phyloP scores from a whole-genome alignment of 2,329 filamentous ascomycete genomes.

The Trichoderma simmonsii region DNA sequence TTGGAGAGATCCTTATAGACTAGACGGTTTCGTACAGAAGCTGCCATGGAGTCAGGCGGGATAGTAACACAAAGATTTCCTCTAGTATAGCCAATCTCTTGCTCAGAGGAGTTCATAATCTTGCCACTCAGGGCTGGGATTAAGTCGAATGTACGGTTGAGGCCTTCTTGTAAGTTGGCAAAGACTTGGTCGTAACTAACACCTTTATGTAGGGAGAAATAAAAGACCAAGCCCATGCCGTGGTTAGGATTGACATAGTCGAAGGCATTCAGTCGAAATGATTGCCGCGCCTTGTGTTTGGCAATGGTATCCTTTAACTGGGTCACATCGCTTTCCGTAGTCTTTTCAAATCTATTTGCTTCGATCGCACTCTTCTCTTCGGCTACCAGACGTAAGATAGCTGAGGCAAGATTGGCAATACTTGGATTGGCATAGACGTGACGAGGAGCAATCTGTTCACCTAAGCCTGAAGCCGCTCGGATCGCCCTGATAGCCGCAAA shows the following conservation, averaged over 20 bases:
- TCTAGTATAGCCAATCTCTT: conserved; percentile 27
- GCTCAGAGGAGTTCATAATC: conserved; percentile 30
- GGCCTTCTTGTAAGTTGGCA: conserved; percentile 32
- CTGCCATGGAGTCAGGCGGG: not conserved
- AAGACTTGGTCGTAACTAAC: conserved; percentile 31
- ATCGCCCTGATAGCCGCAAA: conserved; percentile 32
- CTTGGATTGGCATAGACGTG: not conserved
- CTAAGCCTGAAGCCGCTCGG: conserved; percentile 28
- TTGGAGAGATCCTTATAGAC: conserved; percentile 20
- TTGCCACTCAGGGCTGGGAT: conserved; percentile 38
- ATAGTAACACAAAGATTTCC: conserved; percentile 21
- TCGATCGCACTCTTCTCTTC: not conserved
- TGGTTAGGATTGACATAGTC: conserved; percentile 34
- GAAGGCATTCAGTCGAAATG: conserved; percentile 31
- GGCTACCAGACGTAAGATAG: not conserved
- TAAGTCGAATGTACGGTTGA: conserved; percentile 33
- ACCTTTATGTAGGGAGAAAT: conserved; percentile 32
- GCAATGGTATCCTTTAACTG: conserved; percentile 17
- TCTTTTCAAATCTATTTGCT: not conserved
- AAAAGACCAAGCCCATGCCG: conserved; percentile 33
- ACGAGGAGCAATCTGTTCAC: conserved; percentile 3
- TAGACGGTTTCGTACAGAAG: not conserved
- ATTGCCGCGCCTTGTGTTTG: conserved; percentile 28
- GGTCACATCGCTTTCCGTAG: not conserved
- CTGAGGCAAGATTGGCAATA: not conserved